Conservation (phyloP, 805 yeast species). For the Groenewaldozyma tartarivorans region DNA sequence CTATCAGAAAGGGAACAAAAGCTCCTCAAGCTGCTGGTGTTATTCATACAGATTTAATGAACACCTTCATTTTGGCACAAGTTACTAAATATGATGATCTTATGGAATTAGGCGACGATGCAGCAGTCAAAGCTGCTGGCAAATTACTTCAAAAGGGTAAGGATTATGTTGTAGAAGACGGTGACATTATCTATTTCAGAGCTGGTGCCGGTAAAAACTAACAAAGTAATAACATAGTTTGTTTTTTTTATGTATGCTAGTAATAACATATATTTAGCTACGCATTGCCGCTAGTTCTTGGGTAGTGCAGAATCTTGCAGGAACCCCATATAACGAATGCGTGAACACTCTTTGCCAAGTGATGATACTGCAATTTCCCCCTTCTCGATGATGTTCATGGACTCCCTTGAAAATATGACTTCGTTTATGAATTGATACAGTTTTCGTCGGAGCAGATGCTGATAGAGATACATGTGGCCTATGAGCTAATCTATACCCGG, state of each 20-base stretch:
- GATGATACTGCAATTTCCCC: conserved; percentile 6
- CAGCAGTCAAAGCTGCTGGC: conserved; percentile 76
- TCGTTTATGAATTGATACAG: too few relatives aligned
- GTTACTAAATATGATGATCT: conserved; percentile 79
- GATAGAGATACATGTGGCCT: too few relatives aligned
- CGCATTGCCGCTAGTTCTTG: neutral
- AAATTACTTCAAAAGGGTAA: conserved; percentile 88
- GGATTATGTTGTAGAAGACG: conserved; percentile 90
- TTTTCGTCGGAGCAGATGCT: too few relatives aligned
- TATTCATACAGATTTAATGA: conserved; percentile 76
- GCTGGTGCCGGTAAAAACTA: conserved; percentile 84
- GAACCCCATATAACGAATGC: conserved; percentile 13
- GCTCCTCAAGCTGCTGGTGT: conserved; percentile 90
- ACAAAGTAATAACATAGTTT: neutral
- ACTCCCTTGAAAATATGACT: neutral
- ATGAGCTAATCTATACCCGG: too few relatives aligned
- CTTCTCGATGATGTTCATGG: neutral
- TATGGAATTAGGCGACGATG: conserved; percentile 69
- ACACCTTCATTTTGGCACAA: conserved; percentile 71
- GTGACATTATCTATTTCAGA: conserved; percentile 84
- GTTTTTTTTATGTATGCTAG: too few relatives aligned
- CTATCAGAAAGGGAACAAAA: conserved; percentile 59
- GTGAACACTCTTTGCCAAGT: conserved; percentile 15
- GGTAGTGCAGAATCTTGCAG: conserved; percentile 12
- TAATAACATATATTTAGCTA: too few relatives aligned